A percentile compares a stretch with the other conserved stretches of the same genome.
Conservation (phyloP, 148 eudicot species). For the Rhododendron ferrugineum region DNA sequence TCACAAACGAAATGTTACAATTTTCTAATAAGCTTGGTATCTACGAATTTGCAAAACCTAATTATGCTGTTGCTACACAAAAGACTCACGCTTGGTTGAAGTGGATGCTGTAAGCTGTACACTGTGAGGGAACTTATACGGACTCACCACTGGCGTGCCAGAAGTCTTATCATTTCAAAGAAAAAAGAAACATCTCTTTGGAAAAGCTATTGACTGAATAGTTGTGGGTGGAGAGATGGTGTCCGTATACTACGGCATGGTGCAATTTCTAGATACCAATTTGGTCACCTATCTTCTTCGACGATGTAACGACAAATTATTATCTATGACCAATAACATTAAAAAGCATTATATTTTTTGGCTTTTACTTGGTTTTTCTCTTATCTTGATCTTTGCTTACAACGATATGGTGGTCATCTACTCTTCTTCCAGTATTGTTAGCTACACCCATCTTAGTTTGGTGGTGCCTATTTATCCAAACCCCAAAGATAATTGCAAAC, state of each 20-base stretch:
- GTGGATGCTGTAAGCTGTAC: not conserved
- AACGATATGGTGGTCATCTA: not conserved
- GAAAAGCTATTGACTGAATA: no score
- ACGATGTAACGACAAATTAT: not conserved
- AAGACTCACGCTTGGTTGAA: not conserved
- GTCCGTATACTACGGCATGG: not conserved
- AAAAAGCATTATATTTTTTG: not conserved
- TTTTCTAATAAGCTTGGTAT: not conserved
- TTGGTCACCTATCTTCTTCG: not conserved
- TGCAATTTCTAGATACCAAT: not conserved
- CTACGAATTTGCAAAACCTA: not conserved
- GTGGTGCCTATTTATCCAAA: not conserved
- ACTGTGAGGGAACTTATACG: not conserved
- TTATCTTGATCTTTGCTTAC: not conserved
- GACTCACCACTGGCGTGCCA: not conserved
- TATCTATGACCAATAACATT: not conserved
- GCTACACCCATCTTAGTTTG: not conserved
- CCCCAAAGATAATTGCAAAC: not conserved
- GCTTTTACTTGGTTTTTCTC: not conserved
- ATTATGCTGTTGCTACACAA: not conserved
- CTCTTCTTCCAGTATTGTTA: not conserved
- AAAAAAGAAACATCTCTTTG: not conserved
- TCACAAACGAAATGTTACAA: not conserved
- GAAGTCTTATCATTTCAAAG: not conserved
- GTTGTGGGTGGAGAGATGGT: not conserved